Base-by-base conservation (phyloP, 2,329 filamentous ascomycete species). In the Fusarium virguliforme region DNA sequence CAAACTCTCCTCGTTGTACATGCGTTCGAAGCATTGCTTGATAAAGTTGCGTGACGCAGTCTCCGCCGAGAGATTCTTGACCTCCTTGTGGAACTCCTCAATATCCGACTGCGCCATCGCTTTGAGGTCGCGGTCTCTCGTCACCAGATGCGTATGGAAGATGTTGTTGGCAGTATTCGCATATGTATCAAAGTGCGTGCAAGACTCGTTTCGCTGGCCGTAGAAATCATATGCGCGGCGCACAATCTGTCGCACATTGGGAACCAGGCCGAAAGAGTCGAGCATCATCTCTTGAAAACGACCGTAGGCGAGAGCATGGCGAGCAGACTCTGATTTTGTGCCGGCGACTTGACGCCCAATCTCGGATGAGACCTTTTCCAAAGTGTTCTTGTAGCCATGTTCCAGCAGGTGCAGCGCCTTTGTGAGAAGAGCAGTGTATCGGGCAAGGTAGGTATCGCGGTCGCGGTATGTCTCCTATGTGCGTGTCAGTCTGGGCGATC, bases 361-460 rank as follows among this genome's bases (percentile, higher is more conserved):
- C n/a, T 89, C 88, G 3, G 82, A 76, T 0, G 87, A 88, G 5
- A 87, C 83, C 61, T 83, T 86, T 60, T 89, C 86, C 26, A 88
- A 79, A 9, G 84, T 85, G 28, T 79, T 83, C 8, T 82, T 86
- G 76, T 88, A 88, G 28, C 85, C 87, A 28, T 89, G 85, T 67
- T 90, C 89, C 6, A 91, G 83, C 12, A 91, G 81, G 74, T 90
- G 89, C 9, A 91, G 82, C 1, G 89, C 87, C 72, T 90, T 90
- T 30, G 88, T 89, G 13, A 98, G 87, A 12, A 98, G 86, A 0
- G 96, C 87, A 66, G 93, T 90, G 79, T 98, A 98, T 65, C 94
- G 90, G 7, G 95, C 94, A 46, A 95, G 89, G 79, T 98, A 98
- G 2, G 92, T 90, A 68, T 94, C 91, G 3, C 95, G 91, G 80